Evolutionary conservation across 768 basidiomycete genomes (phyloP).

Genomic region (Candolleomyces efflorescens): DNA sequence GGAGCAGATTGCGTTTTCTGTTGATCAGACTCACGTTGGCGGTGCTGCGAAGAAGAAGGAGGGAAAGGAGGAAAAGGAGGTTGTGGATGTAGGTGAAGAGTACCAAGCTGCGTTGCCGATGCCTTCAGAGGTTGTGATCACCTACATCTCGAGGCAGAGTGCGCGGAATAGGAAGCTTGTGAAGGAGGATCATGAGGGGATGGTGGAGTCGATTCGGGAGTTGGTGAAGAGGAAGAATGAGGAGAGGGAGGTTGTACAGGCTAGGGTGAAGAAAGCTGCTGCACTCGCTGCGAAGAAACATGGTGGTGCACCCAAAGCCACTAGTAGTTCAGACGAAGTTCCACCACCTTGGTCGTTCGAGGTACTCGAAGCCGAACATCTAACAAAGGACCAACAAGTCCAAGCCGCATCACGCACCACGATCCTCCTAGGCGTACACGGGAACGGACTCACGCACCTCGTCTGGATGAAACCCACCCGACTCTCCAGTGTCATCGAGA

Average conservation of each 20-base stretch:
- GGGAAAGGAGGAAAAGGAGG: conserved; percentile 6
- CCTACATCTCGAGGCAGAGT: conserved; percentile 71
- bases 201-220: conserved; percentile 50
- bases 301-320: conserved; percentile 16
- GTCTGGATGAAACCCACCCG: conserved; percentile 77
- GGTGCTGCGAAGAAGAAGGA: conserved; percentile 8
- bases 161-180: conserved; percentile 45
- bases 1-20: conserved; percentile 6
- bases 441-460: conserved; percentile 82
- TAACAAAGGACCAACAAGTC: conserved; percentile 77
- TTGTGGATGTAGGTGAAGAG: conserved; percentile 17
- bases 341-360: conserved; percentile 53
- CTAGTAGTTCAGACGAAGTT: conserved; percentile 14
- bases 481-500: conserved; percentile 78
- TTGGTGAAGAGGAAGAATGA: conserved; percentile 38
- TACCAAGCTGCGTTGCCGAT: conserved; percentile 30
- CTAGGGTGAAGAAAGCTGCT: conserved; percentile 9
- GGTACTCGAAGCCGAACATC: conserved; percentile 55
- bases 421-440: conserved; percentile 72
- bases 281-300: background rate
- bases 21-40: background rate
- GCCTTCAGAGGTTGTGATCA: conserved; percentile 56
- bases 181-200: conserved; percentile 46
- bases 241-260: conserved; percentile 17
- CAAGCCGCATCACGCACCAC: conserved; percentile 62